These are phyloP conservation scores for Jacaranda copaia DNA, from an alignment of 257 asterid genomes.

Conservation along the genomic window DNA sequence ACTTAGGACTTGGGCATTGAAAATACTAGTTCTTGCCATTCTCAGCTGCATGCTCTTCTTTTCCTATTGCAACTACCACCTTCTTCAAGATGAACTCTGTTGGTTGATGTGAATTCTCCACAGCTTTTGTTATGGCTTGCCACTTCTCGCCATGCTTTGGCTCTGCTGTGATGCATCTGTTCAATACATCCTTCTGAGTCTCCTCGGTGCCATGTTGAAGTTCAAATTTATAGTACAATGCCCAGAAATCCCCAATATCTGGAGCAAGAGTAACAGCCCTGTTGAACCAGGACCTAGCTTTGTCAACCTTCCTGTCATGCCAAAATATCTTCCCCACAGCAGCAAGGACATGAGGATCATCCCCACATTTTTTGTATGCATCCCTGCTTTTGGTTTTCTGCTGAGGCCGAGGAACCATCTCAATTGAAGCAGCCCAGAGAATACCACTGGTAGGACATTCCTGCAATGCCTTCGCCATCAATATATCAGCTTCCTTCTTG, in stretches of 20 bases:
- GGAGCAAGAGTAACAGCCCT: slow-evolving; percentile 83
- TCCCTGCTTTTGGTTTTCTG: slow-evolving; percentile 71
- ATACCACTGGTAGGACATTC: slow-evolving; percentile 87
- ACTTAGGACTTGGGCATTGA: not conserved
- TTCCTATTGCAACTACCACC: slow-evolving; percentile 81
- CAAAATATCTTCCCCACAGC: slow-evolving; percentile 88
- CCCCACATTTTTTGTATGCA: slow-evolving; percentile 71
- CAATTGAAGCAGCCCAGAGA: slow-evolving; percentile 81
- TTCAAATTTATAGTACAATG: slow-evolving; percentile 77
- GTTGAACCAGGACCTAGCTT: slow-evolving; percentile 76
- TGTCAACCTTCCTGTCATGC: slow-evolving; percentile 88
- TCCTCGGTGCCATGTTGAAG: slow-evolving; percentile 79
- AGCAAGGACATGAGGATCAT: slow-evolving; percentile 73
- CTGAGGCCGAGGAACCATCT: slow-evolving; percentile 81
- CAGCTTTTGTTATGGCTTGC: slow-evolving; percentile 83
- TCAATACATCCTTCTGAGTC: slow-evolving; percentile 71
- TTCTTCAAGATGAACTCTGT: slow-evolving; percentile 78
- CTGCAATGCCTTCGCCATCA: slow-evolving; percentile 94
- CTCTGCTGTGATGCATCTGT: slow-evolving; percentile 77
- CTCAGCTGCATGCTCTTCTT: slow-evolving; percentile 73
- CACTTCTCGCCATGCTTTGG: slow-evolving; percentile 97
- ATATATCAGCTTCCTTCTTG: slow-evolving; percentile 80
- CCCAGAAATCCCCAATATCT: slow-evolving; percentile 94
- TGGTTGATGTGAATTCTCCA: slow-evolving; percentile 92
- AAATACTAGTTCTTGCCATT: slow-evolving; percentile 48